Percentiles rank a stretch among this genome's conserved stretches.
Conservation (phyloP, 2,329 filamentous ascomycete species). For the Penicillium brasilianum region DNA sequence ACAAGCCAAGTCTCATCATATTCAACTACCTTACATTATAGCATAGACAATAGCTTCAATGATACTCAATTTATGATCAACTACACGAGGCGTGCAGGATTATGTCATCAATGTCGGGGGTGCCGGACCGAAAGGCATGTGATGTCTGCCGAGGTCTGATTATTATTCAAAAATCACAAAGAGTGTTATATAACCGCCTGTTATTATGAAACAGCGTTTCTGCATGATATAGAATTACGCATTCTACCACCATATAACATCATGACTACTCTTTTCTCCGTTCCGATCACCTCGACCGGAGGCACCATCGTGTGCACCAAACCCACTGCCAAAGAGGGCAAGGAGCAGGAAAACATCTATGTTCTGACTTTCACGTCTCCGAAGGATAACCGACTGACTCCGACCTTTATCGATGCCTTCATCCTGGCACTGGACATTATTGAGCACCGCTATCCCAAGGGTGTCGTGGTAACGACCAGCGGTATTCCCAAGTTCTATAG, state of each 20-base stretch:
- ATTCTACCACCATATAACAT: constrained; percentile 8
- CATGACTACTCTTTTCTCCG: constrained; percentile 59
- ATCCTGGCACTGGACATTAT: constrained; percentile 75
- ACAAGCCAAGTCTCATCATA: too few relatives aligned
- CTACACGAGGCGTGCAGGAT: background rate
- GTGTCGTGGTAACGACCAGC: constrained; percentile 78
- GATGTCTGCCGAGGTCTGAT: constrained; percentile 24
- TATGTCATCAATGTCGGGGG: background rate
- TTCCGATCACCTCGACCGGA: constrained; percentile 60
- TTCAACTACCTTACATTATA: too few relatives aligned
- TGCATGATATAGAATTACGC: background rate
- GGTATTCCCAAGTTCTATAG: constrained; percentile 79
- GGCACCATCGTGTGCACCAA: constrained; percentile 68
- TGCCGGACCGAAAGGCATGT: constrained; percentile 13
- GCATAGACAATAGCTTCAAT: too few relatives aligned
- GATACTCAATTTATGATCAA: too few relatives aligned
- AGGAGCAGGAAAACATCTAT: constrained; percentile 60
- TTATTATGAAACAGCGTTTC: background rate
- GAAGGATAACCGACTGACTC: constrained; percentile 77
- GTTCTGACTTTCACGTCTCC: constrained; percentile 73
- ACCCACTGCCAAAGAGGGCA: constrained; percentile 52
- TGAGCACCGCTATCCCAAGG: constrained; percentile 69
- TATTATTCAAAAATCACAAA: constrained; percentile 13
- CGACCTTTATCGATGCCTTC: constrained; percentile 69
- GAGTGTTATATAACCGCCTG: background rate